phyloP scores from a whole-genome alignment of 129 eudicot species.

The Sambucus nigra region DNA sequence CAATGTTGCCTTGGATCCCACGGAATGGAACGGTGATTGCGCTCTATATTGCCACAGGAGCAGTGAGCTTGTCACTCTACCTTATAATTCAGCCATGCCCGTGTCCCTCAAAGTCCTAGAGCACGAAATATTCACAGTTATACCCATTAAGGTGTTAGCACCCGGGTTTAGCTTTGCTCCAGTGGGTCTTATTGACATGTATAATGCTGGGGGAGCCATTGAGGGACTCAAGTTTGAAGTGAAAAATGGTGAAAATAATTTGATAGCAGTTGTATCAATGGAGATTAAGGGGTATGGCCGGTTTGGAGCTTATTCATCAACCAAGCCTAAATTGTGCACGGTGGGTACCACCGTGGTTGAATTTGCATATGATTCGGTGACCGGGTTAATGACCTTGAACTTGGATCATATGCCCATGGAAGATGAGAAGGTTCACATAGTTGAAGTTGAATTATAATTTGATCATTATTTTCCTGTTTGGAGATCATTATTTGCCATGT shows the following conservation, averaged over 20 bases:
- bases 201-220: slow-evolving; percentile 69
- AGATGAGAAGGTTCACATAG: slow-evolving; percentile 31
- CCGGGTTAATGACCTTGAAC: slow-evolving; percentile 40
- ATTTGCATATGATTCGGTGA: slow-evolving; percentile 35
- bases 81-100: slow-evolving; percentile 34
- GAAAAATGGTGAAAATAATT: background rate
- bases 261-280: slow-evolving; percentile 26
- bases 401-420: slow-evolving; percentile 54
- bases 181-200: slow-evolving; percentile 69
- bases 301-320: slow-evolving; percentile 54
- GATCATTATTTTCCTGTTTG: too few species aligned
- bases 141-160: slow-evolving; percentile 47
- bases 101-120: slow-evolving; percentile 64
- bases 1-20: slow-evolving; percentile 47
- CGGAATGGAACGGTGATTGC: slow-evolving; percentile 61
- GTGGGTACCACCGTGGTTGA: slow-evolving; percentile 34
- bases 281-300: slow-evolving; percentile 70
- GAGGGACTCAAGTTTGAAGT: slow-evolving; percentile 39
- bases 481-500: too few species aligned
- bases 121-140: slow-evolving; percentile 44
- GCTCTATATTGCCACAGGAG: slow-evolving; percentile 47
- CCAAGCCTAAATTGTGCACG: slow-evolving; percentile 42
- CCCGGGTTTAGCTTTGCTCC: slow-evolving; percentile 53
- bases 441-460: slow-evolving; percentile 38
- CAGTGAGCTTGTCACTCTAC: slow-evolving; percentile 32